Base-by-base conservation (phyloP, 1,139 yeast genomes). In the Hansenula sp. region DNA sequence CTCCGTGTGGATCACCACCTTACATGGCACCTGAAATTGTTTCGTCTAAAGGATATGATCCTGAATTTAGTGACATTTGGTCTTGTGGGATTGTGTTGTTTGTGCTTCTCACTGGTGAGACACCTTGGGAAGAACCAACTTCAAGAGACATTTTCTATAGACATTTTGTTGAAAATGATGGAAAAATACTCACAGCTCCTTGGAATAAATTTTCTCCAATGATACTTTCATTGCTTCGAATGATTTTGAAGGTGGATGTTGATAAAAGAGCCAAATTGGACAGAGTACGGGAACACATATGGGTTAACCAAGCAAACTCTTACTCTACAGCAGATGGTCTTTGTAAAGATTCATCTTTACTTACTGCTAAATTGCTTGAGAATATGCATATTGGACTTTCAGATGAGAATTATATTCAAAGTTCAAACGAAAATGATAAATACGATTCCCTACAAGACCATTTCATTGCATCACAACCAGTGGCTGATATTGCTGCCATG, bases 21-120 rank as follows among this genome's bases (percentile, higher is more conserved):
- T 82, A 82, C 53, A 73, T 79, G 64, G 88, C 89, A 0, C 89
- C 89, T 2, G 89, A 82, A 49, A 71, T 82, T 26, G 66, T 74
- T 12, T 55, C 62, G n/a, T 33, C 41, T 12, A 60, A 62, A 11
- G 66, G 66, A 2, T 78, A 78, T 50, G 78, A 74, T 40, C 77
- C 82, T 1, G 73, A 74, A 37, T 48, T 58, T 2, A 66, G 78
- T 2, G 86, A 80, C 55, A 61, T 79, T 13, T 80, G 87, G 87
- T 77, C 85, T 0, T 71, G 81, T 46, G 86, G 85, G 1, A 66
- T 79, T 3, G 75, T 81, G 7, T 47, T 79, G 14, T 79, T 75
- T 59, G 86, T 79, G 2, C 56, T 80, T 28, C 51, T 78, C 20
- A 68, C 79, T 1, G 87, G 87, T 1, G 75, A 75, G 46, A 76